These are phyloP conservation scores for Metrosideros polymorpha DNA, from an alignment of 441 rosid genomes.

Conservation along the genomic window DNA sequence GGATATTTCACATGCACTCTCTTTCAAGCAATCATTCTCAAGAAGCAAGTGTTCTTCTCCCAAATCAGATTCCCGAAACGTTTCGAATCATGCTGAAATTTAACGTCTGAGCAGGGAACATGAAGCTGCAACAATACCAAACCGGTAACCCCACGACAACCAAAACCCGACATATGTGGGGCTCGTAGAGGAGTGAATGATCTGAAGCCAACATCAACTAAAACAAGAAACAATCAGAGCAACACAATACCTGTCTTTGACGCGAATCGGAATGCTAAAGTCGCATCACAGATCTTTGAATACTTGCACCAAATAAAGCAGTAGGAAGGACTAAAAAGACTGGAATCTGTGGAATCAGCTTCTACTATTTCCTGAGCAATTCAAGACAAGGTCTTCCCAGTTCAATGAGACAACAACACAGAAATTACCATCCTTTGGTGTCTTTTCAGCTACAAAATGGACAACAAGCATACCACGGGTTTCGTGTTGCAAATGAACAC, in stretches of 20 bases:
- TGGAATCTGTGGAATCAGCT: rapidly evolving
- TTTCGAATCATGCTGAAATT: neutral
- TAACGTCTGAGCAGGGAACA: neutral
- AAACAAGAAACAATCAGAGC: neutral
- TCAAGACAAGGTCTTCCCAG: neutral
- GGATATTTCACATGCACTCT: neutral
- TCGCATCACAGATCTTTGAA: neutral
- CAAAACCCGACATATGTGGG: neutral
- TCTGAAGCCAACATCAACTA: neutral
- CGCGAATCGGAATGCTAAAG: neutral
- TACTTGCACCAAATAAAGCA: neutral
- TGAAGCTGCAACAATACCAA: neutral
- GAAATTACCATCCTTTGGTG: neutral
- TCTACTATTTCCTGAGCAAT: neutral
- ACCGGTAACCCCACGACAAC: neutral
- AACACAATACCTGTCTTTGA: neutral
- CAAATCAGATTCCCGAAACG: neutral
- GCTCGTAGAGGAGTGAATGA: neutral
- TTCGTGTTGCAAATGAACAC: neutral
- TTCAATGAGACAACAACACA: neutral
- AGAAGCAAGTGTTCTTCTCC: neutral
- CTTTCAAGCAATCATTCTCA: neutral
- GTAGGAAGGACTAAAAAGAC: neutral
- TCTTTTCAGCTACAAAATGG: neutral
- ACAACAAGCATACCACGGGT: neutral